Conservation (phyloP, 192 early-diverging fungal genomes). For the Linnemannia schmuckeri region DNA sequence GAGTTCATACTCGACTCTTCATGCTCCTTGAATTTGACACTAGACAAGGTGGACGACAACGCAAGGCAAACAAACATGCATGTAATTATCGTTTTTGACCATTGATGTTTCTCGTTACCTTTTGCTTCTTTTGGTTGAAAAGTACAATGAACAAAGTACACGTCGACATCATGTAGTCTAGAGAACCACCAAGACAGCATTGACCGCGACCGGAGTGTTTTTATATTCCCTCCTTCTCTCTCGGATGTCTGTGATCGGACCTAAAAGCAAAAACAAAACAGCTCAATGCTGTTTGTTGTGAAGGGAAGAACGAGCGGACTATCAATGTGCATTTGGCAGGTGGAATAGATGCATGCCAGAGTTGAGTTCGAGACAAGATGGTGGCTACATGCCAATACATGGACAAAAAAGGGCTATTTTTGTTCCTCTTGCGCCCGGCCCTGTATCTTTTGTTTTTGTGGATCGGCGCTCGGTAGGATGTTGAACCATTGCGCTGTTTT, state of each 20-base stretch:
- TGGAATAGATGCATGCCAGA: neutral
- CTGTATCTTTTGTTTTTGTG: neutral
- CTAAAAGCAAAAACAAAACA: neutral
- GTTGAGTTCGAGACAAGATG: neutral
- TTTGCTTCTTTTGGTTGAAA: neutral
- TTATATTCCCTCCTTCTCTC: neutral
- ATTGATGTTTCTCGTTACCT: neutral
- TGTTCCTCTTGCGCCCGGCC: neutral
- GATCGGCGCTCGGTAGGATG: neutral
- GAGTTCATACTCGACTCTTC: neutral
- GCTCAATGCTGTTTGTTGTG: neutral
- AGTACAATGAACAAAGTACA: neutral
- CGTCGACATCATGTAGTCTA: neutral
- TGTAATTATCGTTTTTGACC: neutral
- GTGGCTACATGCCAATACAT: neutral
- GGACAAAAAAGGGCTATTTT: neutral
- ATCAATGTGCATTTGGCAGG: neutral
- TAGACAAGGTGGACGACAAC: neutral
- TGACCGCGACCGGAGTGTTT: neutral
- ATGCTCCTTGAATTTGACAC: neutral
- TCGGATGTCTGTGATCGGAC: conserved; percentile 4
- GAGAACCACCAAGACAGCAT: neutral
- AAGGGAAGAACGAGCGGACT: neutral
- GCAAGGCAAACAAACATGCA: neutral
- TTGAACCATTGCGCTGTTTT: neutral